phyloP scores from a whole-genome alignment of 2,329 filamentous ascomycete genomes.

The Diaporthe velutina region DNA sequence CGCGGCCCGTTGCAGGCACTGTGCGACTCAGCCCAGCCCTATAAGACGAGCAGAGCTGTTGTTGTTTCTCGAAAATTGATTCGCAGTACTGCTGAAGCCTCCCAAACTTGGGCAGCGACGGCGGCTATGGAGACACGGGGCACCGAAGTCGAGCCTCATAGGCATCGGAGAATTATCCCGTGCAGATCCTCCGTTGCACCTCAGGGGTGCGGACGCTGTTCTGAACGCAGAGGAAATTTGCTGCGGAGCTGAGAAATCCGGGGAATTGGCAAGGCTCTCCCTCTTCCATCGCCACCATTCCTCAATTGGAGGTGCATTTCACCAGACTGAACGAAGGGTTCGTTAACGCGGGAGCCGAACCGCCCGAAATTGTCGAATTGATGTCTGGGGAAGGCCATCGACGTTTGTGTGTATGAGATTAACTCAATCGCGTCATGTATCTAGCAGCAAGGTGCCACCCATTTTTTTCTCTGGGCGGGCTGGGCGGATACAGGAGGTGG shows the following conservation, averaged over 20 bases:
- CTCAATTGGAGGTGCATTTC: constrained; percentile 7
- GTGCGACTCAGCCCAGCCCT: constrained; percentile 31
- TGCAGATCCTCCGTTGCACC: constrained; percentile 14
- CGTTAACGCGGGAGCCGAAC: background rate
- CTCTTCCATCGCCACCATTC: constrained; percentile 22
- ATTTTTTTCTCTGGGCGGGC: constrained; percentile 5
- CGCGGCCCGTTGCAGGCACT: constrained; percentile 33
- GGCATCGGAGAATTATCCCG: constrained; percentile 27
- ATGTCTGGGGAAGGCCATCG: background rate
- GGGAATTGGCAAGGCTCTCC: constrained; percentile 25
- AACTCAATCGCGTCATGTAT: constrained; percentile 18
- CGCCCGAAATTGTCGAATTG: background rate
- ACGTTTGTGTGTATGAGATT: background rate
- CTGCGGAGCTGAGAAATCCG: constrained; percentile 27
- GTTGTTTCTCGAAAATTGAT: background rate
- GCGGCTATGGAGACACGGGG: background rate
- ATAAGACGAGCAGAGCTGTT: background rate
- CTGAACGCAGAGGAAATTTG: constrained; percentile 14
- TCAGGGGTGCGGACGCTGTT: constrained; percentile 24
- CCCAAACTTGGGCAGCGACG: background rate
- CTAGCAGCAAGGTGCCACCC: background rate
- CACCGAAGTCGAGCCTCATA: constrained; percentile 4
- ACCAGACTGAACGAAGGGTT: constrained; percentile 6
- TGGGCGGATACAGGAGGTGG: constrained; percentile 10
- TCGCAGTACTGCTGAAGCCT: background rate